Evolutionary conservation across 129 eudicot genomes (phyloP).

Genomic region (Deinandra increscens): DNA sequence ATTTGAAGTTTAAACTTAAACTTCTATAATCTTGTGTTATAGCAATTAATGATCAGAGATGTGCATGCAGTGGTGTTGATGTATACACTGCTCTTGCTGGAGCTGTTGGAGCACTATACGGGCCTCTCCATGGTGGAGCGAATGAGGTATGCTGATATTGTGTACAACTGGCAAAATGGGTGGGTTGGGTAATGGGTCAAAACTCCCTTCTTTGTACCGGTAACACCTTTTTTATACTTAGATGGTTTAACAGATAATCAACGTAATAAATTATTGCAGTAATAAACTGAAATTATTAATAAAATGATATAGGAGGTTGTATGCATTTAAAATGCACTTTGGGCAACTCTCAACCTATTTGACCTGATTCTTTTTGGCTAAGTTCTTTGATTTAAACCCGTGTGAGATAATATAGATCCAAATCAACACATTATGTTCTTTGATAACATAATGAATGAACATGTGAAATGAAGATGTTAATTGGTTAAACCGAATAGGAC

Average conservation of each 20-base stretch:
- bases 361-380: not conserved
- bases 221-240: not conserved
- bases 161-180: not conserved
- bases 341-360: not conserved
- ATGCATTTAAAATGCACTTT: not conserved
- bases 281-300: not conserved
- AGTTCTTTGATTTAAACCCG: not conserved
- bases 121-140: conserved; percentile 99
- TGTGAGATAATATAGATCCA: not conserved
- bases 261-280: not conserved
- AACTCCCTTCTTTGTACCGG: not conserved
- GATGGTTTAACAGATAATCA: not conserved
- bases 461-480: not conserved
- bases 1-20: too few relatives aligned
- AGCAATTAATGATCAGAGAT: conserved; percentile 2
- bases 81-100: conserved; percentile 56
- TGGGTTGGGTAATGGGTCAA: not conserved
- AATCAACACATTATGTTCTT: not conserved
- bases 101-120: conserved; percentile 97
- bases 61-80: conserved; percentile 9
- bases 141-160: conserved; percentile 64
- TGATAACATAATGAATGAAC: conserved; percentile 13
- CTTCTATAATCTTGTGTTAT: conserved; percentile 12
- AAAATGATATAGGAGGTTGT: not conserved
- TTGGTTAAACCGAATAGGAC: not conserved